Conservation (phyloP, 2,329 filamentous ascomycete species). For the Trichoderma brevicompactum region DNA sequence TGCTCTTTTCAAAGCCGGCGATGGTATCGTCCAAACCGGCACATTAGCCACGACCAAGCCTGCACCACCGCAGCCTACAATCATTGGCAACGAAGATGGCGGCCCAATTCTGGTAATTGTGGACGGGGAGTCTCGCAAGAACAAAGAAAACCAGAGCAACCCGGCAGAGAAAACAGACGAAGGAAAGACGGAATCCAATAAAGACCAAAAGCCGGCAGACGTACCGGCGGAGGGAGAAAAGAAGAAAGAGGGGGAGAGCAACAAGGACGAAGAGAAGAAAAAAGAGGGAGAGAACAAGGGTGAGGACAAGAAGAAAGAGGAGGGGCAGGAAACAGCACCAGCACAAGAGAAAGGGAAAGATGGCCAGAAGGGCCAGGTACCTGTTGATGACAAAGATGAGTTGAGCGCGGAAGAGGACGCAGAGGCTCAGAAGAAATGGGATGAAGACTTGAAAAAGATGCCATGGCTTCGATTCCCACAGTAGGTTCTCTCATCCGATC, state of each 20-base stretch:
- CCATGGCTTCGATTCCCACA: constrained; percentile 49
- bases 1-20: constrained; percentile 44
- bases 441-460: constrained; percentile 42
- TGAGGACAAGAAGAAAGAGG: constrained; percentile 28
- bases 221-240: neutral
- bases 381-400: constrained; percentile 16
- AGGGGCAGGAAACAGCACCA: neutral
- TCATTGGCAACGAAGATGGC: constrained; percentile 21
- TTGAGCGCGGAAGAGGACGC: constrained; percentile 34
- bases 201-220: constrained; percentile 16
- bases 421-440: constrained; percentile 36
- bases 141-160: neutral
- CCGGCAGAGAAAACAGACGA: neutral
- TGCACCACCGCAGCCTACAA: constrained; percentile 18
- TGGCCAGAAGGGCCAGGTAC: neutral
- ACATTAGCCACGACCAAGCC: neutral
- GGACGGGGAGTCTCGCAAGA: constrained; percentile 23
- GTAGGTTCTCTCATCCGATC: constrained; percentile 35
- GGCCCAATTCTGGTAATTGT: constrained; percentile 25
- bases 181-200: neutral
- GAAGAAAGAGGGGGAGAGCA: neutral
- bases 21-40: constrained; percentile 31
- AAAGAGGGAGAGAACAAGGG: constrained; percentile 8
- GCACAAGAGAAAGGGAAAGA: constrained; percentile 16
- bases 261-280: neutral